Evolutionary conservation across 2,329 filamentous ascomycete genomes (phyloP).

Genomic region (Rhynchosporium secalis): DNA sequence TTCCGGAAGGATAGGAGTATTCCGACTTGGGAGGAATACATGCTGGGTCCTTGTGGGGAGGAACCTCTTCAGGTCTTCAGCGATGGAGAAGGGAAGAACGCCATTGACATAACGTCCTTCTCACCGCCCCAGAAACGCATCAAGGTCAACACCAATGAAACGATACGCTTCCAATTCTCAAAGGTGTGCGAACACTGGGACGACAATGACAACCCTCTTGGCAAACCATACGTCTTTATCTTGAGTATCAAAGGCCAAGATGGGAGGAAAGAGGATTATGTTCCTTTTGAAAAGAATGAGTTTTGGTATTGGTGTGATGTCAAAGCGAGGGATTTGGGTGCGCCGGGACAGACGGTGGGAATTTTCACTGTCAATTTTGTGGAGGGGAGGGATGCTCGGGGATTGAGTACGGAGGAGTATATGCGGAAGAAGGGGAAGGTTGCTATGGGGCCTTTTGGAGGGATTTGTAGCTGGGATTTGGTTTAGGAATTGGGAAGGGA

Average conservation of each 20-base stretch:
- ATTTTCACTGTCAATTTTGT: slow-evolving; percentile 59
- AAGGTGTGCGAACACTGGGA: slow-evolving; percentile 83
- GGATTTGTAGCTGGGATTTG: slow-evolving; percentile 39
- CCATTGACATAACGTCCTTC: slow-evolving; percentile 59
- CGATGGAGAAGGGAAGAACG: slow-evolving; percentile 48
- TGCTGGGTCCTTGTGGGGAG: slow-evolving; percentile 58
- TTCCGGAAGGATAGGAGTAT: slow-evolving; percentile 71
- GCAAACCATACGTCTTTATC: slow-evolving; percentile 67
- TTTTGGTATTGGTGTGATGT: slow-evolving; percentile 83
- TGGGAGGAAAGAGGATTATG: slow-evolving; percentile 64
- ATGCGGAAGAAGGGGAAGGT: slow-evolving; percentile 36
- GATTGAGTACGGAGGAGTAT: slow-evolving; percentile 35
- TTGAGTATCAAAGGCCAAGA: slow-evolving; percentile 66
- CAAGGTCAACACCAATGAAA: slow-evolving; percentile 56
- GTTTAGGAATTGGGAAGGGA: slow-evolving; percentile 21
- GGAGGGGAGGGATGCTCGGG: slow-evolving; percentile 41
- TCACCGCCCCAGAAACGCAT: slow-evolving; percentile 62
- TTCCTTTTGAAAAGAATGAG: slow-evolving; percentile 76
- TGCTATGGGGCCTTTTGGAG: slow-evolving; percentile 31
- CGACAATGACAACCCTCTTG: slow-evolving; percentile 64
- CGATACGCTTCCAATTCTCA: slow-evolving; percentile 76
- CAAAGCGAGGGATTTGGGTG: slow-evolving; percentile 62
- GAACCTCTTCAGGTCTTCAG: slow-evolving; percentile 49
- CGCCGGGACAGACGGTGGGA: slow-evolving; percentile 65
- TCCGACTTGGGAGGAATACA: slow-evolving; percentile 80